These are phyloP conservation scores for Picea sitchensis DNA, from an alignment of 75 land plant species.

Conservation along the genomic window DNA sequence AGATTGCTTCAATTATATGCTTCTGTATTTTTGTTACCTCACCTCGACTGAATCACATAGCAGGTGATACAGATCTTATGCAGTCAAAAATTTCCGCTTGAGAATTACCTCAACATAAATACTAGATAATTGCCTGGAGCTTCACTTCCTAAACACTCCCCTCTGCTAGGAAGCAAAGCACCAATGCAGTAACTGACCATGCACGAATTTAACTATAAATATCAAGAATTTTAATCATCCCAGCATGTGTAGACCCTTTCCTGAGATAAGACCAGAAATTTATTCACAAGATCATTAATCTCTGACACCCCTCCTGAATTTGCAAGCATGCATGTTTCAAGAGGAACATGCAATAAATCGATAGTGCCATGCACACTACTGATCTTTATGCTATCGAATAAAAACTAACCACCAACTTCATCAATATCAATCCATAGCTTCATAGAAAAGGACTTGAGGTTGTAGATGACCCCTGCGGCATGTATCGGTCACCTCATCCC, in stretches of 20 bases:
- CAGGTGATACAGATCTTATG: neutral
- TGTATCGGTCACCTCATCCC: conserved; percentile 58
- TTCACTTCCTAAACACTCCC: neutral
- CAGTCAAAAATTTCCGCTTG: neutral
- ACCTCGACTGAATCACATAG: conserved; percentile 5
- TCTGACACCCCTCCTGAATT: neutral
- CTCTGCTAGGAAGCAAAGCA: neutral
- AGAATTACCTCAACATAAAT: conserved; percentile 3
- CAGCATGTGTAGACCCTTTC: neutral
- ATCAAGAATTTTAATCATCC: neutral
- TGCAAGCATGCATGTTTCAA: neutral
- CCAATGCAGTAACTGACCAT: neutral
- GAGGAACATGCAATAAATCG: neutral
- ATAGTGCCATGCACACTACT: neutral
- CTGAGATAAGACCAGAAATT: neutral
- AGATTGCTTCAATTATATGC: neutral
- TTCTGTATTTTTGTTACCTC: neutral
- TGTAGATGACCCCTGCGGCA: conserved; percentile 81
- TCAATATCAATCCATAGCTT: conserved; percentile 39
- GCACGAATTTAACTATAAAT: conserved; percentile 2
- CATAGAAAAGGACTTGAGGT: conserved; percentile 89
- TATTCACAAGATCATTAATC: neutral
- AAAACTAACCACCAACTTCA: neutral
- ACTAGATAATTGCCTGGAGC: neutral
- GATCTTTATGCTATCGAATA: neutral